phyloP scores from a whole-genome alignment of 768 basidiomycete species.

The Boletus rex-veris region DNA sequence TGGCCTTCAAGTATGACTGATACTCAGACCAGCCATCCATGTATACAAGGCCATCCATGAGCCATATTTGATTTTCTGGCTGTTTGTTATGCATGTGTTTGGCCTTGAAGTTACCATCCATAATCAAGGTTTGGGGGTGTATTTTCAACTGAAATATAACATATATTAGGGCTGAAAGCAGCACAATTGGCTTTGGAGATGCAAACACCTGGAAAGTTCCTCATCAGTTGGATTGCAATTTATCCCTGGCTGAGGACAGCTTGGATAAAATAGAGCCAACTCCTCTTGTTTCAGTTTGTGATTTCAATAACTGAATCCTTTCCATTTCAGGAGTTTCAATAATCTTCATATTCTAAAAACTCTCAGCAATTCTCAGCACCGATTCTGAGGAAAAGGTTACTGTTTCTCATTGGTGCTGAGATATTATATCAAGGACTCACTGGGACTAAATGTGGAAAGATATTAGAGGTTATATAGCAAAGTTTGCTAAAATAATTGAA shows the following conservation, averaged over 20 bases:
- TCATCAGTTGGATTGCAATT: too few species aligned
- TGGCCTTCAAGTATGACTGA: too few species aligned
- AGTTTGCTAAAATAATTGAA: slow-evolving; percentile 6
- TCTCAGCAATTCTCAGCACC: slow-evolving; percentile 17
- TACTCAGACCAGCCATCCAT: neutral
- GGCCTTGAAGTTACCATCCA: neutral
- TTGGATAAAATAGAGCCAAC: slow-evolving; percentile 18
- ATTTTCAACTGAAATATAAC: neutral
- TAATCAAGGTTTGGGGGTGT: neutral
- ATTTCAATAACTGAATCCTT: neutral
- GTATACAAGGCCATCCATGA: neutral
- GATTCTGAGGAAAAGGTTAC: neutral
- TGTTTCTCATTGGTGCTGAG: too few species aligned
- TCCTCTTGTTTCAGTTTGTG: neutral
- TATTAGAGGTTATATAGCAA: neutral
- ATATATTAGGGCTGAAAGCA: too few species aligned
- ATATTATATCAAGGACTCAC: neutral
- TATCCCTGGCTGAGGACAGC: slow-evolving; percentile 23
- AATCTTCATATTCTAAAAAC: slow-evolving; percentile 7
- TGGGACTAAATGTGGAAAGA: neutral
- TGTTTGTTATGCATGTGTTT: neutral
- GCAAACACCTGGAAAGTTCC: too few species aligned
- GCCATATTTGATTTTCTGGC: neutral
- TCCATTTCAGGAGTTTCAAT: slow-evolving; percentile 12
- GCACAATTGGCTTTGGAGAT: too few species aligned